Conservation (phyloP, 805 yeast genomes). For the Wickerhamiella shivajii region DNA sequence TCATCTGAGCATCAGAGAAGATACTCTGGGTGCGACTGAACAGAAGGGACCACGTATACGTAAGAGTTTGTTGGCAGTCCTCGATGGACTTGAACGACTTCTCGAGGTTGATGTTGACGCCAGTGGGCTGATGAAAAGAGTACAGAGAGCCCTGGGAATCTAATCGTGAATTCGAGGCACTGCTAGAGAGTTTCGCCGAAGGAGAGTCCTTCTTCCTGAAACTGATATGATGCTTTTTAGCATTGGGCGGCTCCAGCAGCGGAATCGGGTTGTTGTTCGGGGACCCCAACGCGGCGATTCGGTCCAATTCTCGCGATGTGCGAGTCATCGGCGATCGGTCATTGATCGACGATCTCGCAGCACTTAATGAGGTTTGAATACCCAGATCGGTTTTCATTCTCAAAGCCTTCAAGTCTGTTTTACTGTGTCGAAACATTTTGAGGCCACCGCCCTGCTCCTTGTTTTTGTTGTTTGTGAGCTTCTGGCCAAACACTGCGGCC, state of each 20-base stretch:
- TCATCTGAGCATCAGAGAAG: slow-evolving; percentile 34
- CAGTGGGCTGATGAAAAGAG: slow-evolving; percentile 24
- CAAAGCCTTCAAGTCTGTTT: slow-evolving; percentile 17
- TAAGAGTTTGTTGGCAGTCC: slow-evolving; percentile 27
- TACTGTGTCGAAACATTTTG: slow-evolving; percentile 24
- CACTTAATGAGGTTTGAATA: slow-evolving; percentile 11
- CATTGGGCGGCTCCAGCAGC: slow-evolving; percentile 9
- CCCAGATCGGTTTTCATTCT: slow-evolving; percentile 20
- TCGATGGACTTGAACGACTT: slow-evolving; percentile 21
- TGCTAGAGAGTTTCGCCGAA: slow-evolving; percentile 27
- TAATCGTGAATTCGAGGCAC: slow-evolving; percentile 30
- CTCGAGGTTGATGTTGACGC: slow-evolving; percentile 4
- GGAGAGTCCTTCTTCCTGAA: slow-evolving; percentile 28
- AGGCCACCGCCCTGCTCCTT: not conserved
- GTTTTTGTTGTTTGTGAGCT: slow-evolving; percentile 2
- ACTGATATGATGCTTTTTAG: slow-evolving; percentile 24
- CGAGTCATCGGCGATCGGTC: slow-evolving; percentile 23
- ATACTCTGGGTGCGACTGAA: slow-evolving; percentile 31
- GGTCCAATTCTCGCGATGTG: slow-evolving; percentile 25
- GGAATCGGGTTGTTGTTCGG: slow-evolving; percentile 11
- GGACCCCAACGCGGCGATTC: slow-evolving; percentile 26
- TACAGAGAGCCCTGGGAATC: slow-evolving; percentile 30
- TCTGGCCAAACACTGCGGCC: slow-evolving; percentile 5
- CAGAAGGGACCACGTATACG: slow-evolving; percentile 37
- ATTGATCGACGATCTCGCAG: slow-evolving; percentile 18